Evolutionary conservation across 176 grass and related monocot genomes (phyloP).

Genomic region (Aegilops speltoides): DNA sequence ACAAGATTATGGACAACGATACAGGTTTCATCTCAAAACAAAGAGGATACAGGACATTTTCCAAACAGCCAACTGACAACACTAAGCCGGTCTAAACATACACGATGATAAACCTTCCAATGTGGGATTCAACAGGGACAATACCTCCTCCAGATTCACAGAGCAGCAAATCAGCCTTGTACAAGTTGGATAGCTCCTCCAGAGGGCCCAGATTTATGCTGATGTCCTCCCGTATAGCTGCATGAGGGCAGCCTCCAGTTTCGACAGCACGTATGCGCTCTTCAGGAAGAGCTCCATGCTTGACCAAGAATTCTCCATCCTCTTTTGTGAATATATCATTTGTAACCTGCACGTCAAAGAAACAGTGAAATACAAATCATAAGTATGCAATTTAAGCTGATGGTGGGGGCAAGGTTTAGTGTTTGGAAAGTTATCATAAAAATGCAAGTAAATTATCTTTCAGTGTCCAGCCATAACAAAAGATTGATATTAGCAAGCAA

Average conservation of each 20-base stretch:
- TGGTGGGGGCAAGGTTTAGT: too few species aligned
- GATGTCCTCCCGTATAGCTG: conserved; percentile 96
- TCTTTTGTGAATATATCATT: conserved; percentile 99
- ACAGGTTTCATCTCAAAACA: neutral
- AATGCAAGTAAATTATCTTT: too few species aligned
- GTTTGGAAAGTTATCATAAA: too few species aligned
- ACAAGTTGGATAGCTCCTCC: conserved; percentile 88
- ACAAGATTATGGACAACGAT: neutral
- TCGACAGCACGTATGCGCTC: conserved; percentile 87
- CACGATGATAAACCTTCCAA: neutral
- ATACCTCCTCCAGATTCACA: conserved; percentile 99
- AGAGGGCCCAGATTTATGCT: conserved; percentile 96
- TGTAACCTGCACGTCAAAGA: conserved; percentile 56
- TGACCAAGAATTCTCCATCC: conserved; percentile 94
- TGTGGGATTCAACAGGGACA: conserved; percentile 9
- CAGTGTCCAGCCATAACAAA: too few species aligned
- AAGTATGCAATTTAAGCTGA: too few species aligned
- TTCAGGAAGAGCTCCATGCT: conserved; percentile 84
- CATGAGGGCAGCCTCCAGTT: conserved; percentile 92
- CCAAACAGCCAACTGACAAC: neutral
- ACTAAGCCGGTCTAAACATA: neutral
- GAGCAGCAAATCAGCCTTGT: conserved; percentile 85
- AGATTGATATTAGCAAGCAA: too few species aligned
- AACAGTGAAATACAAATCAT: too few species aligned
- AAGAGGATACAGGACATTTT: neutral